A percentile compares a stretch with the other conserved stretches of the same genome.
Evolutionary conservation across 2,329 filamentous ascomycete species (phyloP).

Genomic region (Ophiosphaerella herpotricha): DNA sequence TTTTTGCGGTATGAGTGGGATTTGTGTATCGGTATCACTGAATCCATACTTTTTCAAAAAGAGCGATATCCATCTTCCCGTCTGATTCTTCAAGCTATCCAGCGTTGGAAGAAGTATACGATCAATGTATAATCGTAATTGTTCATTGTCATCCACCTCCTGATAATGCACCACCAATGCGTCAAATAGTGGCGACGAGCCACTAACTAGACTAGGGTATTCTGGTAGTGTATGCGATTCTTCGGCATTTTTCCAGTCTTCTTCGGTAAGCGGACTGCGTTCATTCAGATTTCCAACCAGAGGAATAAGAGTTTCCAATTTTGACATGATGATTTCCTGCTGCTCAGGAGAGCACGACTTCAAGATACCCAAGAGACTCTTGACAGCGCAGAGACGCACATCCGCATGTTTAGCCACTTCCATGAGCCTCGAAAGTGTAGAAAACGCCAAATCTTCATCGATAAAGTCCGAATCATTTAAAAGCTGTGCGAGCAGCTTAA

Average conservation of each 20-base stretch:
- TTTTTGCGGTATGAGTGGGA: constrained; percentile 21
- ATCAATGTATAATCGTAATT: constrained; percentile 8
- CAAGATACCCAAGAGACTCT: constrained; percentile 41
- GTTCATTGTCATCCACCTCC: background rate
- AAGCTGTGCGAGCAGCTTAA: constrained; percentile 50
- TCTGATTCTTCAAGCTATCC: constrained; percentile 17
- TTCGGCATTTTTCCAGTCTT: constrained; percentile 38
- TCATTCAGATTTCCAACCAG: constrained; percentile 45
- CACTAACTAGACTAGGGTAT: background rate
- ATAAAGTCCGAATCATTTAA: constrained; percentile 42
- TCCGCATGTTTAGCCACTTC: constrained; percentile 43
- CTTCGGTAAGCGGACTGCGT: constrained; percentile 29
- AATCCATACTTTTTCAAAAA: constrained; percentile 32
- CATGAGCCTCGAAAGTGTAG: constrained; percentile 38
- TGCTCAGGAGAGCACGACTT: background rate
- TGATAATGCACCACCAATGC: constrained; percentile 2
- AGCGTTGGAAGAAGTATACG: constrained; percentile 31
- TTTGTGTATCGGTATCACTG: background rate
- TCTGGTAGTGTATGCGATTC: constrained; percentile 13
- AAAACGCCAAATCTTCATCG: constrained; percentile 31
- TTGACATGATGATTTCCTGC: constrained; percentile 20
- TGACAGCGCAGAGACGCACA: constrained; percentile 40
- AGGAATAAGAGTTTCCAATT: constrained; percentile 37
- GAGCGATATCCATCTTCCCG: constrained; percentile 21
- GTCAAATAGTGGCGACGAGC: constrained; percentile 12